Conservation (phyloP, 2,329 filamentous ascomycete genomes). For the Geosmithia putterillii region DNA sequence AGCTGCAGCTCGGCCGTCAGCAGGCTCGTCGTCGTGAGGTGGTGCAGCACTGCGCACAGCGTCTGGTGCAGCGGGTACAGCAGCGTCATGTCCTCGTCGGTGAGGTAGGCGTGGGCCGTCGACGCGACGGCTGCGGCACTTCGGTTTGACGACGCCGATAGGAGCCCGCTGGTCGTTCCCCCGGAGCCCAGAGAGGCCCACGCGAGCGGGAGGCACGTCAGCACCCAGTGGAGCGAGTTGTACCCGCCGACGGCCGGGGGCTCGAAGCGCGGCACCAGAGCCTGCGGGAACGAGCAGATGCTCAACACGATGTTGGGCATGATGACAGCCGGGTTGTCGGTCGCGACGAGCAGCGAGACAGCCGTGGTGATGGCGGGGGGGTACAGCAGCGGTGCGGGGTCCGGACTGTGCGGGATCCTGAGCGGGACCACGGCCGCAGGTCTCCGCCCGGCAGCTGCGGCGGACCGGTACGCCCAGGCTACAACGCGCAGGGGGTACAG, state of each 20-base stretch:
- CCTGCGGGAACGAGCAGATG: slow-evolving; percentile 62
- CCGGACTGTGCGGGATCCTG: slow-evolving; percentile 62
- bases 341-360: slow-evolving; percentile 62
- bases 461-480: slow-evolving; percentile 30
- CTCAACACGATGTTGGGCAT: slow-evolving; percentile 74
- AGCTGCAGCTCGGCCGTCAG: slow-evolving; percentile 80
- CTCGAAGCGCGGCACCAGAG: slow-evolving; percentile 55
- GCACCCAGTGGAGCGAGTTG: slow-evolving; percentile 64
- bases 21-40: slow-evolving; percentile 80
- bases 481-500: slow-evolving; percentile 51
- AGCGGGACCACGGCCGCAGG: slow-evolving; percentile 28
- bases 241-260: slow-evolving; percentile 41
- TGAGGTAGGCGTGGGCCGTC: slow-evolving; percentile 16
- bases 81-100: slow-evolving; percentile 47
- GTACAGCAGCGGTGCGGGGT: slow-evolving; percentile 85
- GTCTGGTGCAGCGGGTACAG: slow-evolving; percentile 78
- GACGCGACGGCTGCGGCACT: slow-evolving; percentile 3
- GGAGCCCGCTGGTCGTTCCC: slow-evolving; percentile 57
- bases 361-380: slow-evolving; percentile 65
- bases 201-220: slow-evolving; percentile 57
- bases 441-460: slow-evolving; percentile 10
- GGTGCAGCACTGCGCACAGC: slow-evolving; percentile 59
- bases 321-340: slow-evolving; percentile 46
- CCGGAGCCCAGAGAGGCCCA: slow-evolving; percentile 59
- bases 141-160: slow-evolving; percentile 10